Evolutionary conservation across 2,329 filamentous ascomycete genomes (phyloP).

Genomic region (Cladosporium oxysporum): DNA sequence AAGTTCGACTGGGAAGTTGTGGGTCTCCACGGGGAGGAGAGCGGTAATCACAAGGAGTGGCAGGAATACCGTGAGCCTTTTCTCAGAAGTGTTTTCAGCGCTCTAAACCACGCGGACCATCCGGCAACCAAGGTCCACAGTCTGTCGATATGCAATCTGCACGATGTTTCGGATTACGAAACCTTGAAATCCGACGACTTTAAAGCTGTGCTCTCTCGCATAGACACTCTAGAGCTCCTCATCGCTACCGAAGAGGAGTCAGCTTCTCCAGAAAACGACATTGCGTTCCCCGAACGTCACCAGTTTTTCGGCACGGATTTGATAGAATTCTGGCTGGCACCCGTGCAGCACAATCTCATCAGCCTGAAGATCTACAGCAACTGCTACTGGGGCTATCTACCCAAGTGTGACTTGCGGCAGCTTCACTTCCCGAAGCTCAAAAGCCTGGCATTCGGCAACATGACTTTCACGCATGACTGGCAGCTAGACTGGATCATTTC

Average conservation of each 20-base stretch:
- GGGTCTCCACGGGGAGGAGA: too few relatives aligned
- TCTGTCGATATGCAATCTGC: constrained; percentile 32
- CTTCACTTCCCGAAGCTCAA: constrained; percentile 44
- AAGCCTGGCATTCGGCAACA: constrained; percentile 44
- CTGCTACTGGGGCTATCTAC: constrained; percentile 46
- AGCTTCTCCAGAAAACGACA: constrained; percentile 22
- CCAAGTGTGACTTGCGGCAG: constrained; percentile 40
- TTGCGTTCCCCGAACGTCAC: constrained; percentile 24
- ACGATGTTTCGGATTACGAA: constrained; percentile 23
- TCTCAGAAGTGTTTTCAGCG: neutral
- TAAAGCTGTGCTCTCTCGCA: constrained; percentile 20
- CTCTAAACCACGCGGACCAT: constrained; percentile 16
- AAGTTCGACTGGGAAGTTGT: neutral
- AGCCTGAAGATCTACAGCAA: constrained; percentile 44
- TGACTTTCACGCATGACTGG: constrained; percentile 47
- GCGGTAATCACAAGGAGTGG: neutral
- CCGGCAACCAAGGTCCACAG: constrained; percentile 20
- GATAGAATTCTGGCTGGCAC: constrained; percentile 28
- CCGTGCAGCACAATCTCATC: constrained; percentile 28
- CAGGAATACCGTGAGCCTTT: neutral
- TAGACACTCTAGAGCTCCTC: constrained; percentile 26
- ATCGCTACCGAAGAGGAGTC: constrained; percentile 29
- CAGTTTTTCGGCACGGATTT: constrained; percentile 29
- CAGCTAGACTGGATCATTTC: constrained; percentile 51
- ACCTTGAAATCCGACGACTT: constrained; percentile 27